These are phyloP conservation scores for Olyra latifolia DNA, from an alignment of 176 grass and related monocot genomes.

Conservation along the genomic window DNA sequence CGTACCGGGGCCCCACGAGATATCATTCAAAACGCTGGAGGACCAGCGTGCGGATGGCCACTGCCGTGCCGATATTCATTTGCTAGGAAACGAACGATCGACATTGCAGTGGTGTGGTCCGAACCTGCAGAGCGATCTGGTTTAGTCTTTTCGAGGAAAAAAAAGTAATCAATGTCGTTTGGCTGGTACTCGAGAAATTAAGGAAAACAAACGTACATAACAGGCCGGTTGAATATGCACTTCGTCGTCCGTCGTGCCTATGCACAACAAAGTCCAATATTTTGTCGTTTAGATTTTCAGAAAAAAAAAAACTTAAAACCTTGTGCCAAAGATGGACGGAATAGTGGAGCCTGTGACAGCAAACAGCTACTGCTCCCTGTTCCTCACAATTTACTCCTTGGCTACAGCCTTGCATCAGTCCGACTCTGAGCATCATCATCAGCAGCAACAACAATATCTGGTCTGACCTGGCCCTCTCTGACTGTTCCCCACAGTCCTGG, in stretches of 20 bases:
- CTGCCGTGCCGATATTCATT: not conserved
- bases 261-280: not conserved
- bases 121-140: not conserved
- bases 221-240: not conserved
- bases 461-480: not conserved
- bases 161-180: not conserved
- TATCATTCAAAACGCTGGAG: not conserved
- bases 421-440: not conserved
- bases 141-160: not conserved
- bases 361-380: constrained; percentile 5
- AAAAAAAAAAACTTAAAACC: no score
- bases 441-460: not conserved
- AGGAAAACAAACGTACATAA: not conserved
- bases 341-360: not conserved
- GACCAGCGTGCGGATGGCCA: not conserved
- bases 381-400: not conserved
- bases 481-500: not conserved
- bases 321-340: no score
- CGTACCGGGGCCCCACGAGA: not conserved
- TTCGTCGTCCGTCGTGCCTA: no score
- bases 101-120: not conserved
- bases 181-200: not conserved
- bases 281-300: not conserved
- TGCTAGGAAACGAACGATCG: not conserved
- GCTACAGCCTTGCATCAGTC: not conserved